Base-by-base conservation (phyloP, 768 basidiomycete genomes). In the Amanita molliuscula region DNA sequence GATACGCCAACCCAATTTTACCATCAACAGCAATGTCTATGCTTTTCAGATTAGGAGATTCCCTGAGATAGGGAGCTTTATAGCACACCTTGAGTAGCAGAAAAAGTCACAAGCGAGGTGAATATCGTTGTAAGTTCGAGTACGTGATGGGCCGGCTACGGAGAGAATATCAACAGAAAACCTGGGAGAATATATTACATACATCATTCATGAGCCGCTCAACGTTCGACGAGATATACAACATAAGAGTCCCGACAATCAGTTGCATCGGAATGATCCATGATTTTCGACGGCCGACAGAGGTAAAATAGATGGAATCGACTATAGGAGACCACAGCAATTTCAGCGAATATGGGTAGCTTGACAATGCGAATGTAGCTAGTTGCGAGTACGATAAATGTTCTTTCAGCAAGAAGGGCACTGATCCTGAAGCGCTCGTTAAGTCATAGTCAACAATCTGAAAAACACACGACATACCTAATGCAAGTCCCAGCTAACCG, bases 201-300 rank as follows among this genome's bases (percentile, higher is more conserved):
- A 94, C 93, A 59, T 87, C 77, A 51, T 86, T 79, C 65, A 96
- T 76, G 55, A 94, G 69, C 55, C 76, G 76, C 59, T 91, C 76
- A 6, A 84, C 82, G 56, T 85, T 80, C 48, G 77, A 62, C 4
- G 88, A 86, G 53, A 90, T 82, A 58, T 81, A 82, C 33, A 88
- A 59, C 86, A 90, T 88, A 52, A 92, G 68, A 36, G 77, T 72
- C 36, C 92, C 96, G 44, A 97, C 87, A 55, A 92, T 80, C 28
- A 83, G 63, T 64, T 99, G 96, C 76, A 99, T 96, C 38, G 96
- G 96, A 54, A 98, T 84, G 57, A 99, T 98, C 96, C 96, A 99
- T 54, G 90, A 93, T 66, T 97, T 99, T 55, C 96, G 76, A 44
- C 96, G 83, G n/a, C 96, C 96, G 54, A 94, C 56, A 36, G 79